phyloP scores from a whole-genome alignment of 2,329 filamentous ascomycete genomes.

The Colletotrichum limetticola region DNA sequence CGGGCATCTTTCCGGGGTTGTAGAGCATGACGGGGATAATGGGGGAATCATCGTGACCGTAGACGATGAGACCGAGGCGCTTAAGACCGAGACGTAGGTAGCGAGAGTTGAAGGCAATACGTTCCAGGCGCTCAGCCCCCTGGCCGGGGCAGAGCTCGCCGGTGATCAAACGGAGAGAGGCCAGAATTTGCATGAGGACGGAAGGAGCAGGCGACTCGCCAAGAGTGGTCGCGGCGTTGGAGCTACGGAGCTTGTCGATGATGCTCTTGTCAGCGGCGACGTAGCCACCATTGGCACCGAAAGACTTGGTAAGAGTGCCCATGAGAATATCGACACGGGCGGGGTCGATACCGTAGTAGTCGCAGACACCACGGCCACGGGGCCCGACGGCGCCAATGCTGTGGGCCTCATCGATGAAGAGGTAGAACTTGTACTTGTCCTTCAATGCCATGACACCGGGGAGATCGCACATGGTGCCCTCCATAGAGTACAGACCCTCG shows the following conservation, averaged over 20 bases:
- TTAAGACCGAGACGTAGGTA: constrained; percentile 98
- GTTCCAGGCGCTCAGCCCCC: constrained; percentile 93
- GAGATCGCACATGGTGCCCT: constrained; percentile 98
- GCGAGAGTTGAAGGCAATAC: constrained; percentile 97
- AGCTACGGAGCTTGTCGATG: constrained; percentile 89
- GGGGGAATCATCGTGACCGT: constrained; percentile 96
- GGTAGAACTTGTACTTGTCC: constrained; percentile 95
- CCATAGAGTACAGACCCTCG: constrained; percentile 98
- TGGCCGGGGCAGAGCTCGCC: constrained; percentile 90
- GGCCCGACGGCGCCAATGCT: constrained; percentile 94
- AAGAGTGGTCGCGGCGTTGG: constrained; percentile 87
- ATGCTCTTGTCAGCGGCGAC: constrained; percentile 89
- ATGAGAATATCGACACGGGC: constrained; percentile 93
- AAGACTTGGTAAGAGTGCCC: constrained; percentile 98
- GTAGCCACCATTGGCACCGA: constrained; percentile 97
- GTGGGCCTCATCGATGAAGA: constrained; percentile 97
- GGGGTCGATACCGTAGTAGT: constrained; percentile 94
- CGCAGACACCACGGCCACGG: constrained; percentile 89
- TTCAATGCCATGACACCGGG: constrained; percentile 88
- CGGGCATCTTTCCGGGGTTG: constrained; percentile 98
- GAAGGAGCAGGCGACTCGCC: constrained; percentile 90
- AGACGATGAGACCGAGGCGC: constrained; percentile 95
- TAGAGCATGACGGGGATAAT: constrained; percentile 96
- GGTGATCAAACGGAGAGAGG: constrained; percentile 86
- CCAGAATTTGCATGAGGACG: constrained; percentile 90